Conservation (phyloP, 2,329 filamentous ascomycete species). For the Chaetomium sp. region DNA sequence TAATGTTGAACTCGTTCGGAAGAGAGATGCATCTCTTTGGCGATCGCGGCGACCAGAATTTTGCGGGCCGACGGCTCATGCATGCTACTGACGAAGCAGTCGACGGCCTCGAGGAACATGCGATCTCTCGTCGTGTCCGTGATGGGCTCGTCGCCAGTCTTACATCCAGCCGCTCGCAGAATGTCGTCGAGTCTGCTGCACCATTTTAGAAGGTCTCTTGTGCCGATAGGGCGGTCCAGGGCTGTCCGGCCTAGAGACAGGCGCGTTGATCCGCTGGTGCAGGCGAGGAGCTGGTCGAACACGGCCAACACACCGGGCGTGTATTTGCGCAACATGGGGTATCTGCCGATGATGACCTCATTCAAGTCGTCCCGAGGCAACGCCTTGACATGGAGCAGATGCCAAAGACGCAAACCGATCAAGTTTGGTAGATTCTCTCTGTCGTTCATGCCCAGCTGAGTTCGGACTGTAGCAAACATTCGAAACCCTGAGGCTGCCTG, state of each 20-base stretch:
- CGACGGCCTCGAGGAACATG: slow-evolving; percentile 91
- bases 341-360: slow-evolving; percentile 70
- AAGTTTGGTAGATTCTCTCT: slow-evolving; percentile 70
- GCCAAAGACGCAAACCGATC: slow-evolving; percentile 86
- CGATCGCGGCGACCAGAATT: slow-evolving; percentile 68
- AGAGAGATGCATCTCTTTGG: slow-evolving; percentile 84
- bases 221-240: slow-evolving; percentile 53
- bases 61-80: slow-evolving; percentile 64
- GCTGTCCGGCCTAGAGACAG: slow-evolving; percentile 41
- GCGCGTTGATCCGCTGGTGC: slow-evolving; percentile 42
- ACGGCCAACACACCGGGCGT: slow-evolving; percentile 61
- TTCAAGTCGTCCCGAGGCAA: slow-evolving; percentile 71
- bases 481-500: slow-evolving; percentile 82
- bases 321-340: slow-evolving; percentile 68
- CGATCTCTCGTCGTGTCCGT: slow-evolving; percentile 73
- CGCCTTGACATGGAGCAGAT: slow-evolving; percentile 68
- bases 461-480: slow-evolving; percentile 89
- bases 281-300: slow-evolving; percentile 54
- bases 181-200: slow-evolving; percentile 74
- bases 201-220: slow-evolving; percentile 85
- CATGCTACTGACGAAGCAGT: slow-evolving; percentile 86
- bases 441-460: slow-evolving; percentile 67
- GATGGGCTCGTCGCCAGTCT: slow-evolving; percentile 68
- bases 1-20: slow-evolving; percentile 79
- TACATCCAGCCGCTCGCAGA: slow-evolving; percentile 62